Conservation (phyloP, 345 rosid species). For the Eucalyptus pauciflora region DNA sequence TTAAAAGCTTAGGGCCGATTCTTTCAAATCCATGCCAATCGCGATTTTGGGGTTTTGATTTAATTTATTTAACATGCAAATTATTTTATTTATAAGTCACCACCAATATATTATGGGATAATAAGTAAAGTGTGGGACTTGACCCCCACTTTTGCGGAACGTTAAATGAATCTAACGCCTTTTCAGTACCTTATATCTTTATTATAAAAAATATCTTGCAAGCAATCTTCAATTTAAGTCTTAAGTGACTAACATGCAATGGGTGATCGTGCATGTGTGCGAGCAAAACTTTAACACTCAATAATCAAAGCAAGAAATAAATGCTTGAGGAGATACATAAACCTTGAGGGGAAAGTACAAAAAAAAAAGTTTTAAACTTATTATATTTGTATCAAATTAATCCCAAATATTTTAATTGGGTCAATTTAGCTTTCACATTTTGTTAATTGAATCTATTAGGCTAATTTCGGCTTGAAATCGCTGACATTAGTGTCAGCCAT, state of each 20-base stretch:
- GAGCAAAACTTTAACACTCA: too few relatives aligned
- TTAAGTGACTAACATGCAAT: background rate
- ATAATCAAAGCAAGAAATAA: background rate
- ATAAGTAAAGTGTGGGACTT: too few relatives aligned
- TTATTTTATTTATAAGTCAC: too few relatives aligned
- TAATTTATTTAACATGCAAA: too few relatives aligned
- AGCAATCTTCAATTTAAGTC: background rate
- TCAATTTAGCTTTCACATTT: too few relatives aligned
- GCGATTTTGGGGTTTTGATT: background rate
- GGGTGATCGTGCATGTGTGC: background rate
- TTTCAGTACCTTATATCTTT: background rate
- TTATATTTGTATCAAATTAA: too few relatives aligned
- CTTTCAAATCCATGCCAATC: background rate
- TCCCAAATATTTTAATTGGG: accelerated
- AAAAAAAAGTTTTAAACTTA: too few relatives aligned
- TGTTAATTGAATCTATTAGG: accelerated
- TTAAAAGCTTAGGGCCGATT: too few relatives aligned
- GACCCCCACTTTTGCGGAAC: accelerated
- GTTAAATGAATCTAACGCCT: accelerated
- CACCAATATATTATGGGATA: too few relatives aligned
- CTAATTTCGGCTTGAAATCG: too few relatives aligned
- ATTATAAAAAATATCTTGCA: background rate
- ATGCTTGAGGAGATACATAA: background rate
- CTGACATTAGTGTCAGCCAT: accelerated
- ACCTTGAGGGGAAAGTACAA: background rate